Evolutionary conservation across 2,329 filamentous ascomycete genomes (phyloP), one percentile per base, ranked within the genome.

Genomic region (Fusarium brevicatenulatum): DNA sequence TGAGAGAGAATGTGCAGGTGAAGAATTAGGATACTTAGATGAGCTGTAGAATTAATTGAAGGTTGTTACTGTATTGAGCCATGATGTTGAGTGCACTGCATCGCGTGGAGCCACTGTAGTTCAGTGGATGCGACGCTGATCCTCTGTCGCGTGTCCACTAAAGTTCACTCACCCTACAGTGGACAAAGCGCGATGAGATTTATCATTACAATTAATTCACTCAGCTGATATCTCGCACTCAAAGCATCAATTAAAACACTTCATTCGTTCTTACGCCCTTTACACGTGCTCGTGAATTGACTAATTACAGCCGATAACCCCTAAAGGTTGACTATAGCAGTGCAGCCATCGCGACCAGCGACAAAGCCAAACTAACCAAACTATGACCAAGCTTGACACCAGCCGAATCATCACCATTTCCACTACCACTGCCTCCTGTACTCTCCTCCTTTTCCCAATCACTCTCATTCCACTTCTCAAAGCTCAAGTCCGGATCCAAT

Each of bases 391-490:
- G 4, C 37, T 30, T 67, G 1, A 40, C 40, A 8, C 56, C 57
- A 7, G 53, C 28, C 9, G 70, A 72, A 9, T 56, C 37, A 11
- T 42, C 4, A 21, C 7, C 18, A n/a, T n/a, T n/a, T 46, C 30
- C 60, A 37, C 36, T 25, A 10, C 16, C 43, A 15, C 23, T 21
- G n/a, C n/a, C 16, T 30, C 23, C 7, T 4, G 39, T 23, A 9
- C n/a, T 28, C 2, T 37, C 30, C 18, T 37, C 25, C 19, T 44
- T 57, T 7, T 40, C 52, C 59, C 73, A 75, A 9, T 74, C 61
- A 2, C 61, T 68, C 12, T 59, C 23, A 16, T 79, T 78, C 78
- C 78, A 79, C 54, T 76, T 66, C 16, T 44, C 50, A 59, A 66
- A 79, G 7, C 65, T 71, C 60, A 77, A 43, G 16, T 59, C 64